Conservation (phyloP, 441 rosid genomes). For the Croton laevigatus region DNA sequence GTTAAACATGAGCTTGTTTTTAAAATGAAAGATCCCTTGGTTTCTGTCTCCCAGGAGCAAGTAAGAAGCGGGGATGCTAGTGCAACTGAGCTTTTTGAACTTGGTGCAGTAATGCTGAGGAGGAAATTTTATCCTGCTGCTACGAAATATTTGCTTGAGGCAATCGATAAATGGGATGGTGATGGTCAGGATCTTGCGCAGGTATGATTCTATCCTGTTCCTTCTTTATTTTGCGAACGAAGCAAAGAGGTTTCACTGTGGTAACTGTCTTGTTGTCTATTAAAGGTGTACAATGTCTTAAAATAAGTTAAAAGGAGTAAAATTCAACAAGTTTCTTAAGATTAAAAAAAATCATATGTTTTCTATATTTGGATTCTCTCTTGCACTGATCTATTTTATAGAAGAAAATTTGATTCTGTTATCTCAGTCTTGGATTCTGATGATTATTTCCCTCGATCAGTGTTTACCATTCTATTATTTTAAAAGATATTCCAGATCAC, state of each 20-base stretch:
- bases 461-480: background rate
- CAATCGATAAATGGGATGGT: slow-evolving; percentile 96
- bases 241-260: background rate
- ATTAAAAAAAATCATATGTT: background rate
- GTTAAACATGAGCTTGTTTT: background rate
- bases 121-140: slow-evolving; percentile 95
- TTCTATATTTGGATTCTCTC: background rate
- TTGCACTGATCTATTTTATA: background rate
- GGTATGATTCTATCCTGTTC: slow-evolving; percentile 35
- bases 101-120: slow-evolving; percentile 95
- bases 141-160: slow-evolving; percentile 74
- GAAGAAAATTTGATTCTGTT: background rate
- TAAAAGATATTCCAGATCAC: background rate
- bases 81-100: slow-evolving; percentile 92
- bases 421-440: background rate
- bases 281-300: background rate
- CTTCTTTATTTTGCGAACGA: slow-evolving; percentile 11
- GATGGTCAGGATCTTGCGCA: slow-evolving; percentile 98
- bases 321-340: background rate
- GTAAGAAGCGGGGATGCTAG: slow-evolving; percentile 98
- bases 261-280: background rate
- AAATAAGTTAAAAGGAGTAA: background rate
- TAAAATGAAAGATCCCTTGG: background rate
- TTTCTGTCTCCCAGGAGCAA: slow-evolving; percentile 59
- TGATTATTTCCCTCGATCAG: background rate